A percentile compares a stretch with the other conserved stretches of the same genome.
Evolutionary conservation across 805 yeast genomes (phyloP).

Genomic region (Blastobotrys attinorum): DNA sequence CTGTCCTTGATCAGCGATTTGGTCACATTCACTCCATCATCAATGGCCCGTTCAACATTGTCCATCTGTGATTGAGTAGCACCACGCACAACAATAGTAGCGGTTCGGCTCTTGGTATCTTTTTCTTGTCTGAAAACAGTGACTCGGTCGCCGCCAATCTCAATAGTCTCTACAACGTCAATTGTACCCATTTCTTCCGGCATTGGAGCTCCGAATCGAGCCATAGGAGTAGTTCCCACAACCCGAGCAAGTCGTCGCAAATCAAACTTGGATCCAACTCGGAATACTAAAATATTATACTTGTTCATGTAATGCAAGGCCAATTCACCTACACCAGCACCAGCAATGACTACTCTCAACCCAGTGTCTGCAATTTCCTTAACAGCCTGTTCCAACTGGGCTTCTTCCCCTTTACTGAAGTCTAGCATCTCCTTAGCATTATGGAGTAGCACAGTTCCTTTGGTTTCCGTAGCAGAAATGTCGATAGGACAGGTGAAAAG

Average conservation of each 20-base stretch:
- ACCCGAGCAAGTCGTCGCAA: conserved; percentile 90
- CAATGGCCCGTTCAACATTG: conserved; percentile 94
- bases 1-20: conserved; percentile 82
- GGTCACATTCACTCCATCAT: conserved; percentile 89
- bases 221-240: conserved; percentile 94
- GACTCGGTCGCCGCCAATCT: conserved; percentile 96
- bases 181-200: conserved; percentile 89
- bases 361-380: conserved; percentile 80
- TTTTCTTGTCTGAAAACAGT: conserved; percentile 79
- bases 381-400: conserved; percentile 78
- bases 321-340: conserved; percentile 85
- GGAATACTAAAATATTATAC: conserved; percentile 73
- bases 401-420: conserved; percentile 93
- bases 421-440: conserved; percentile 96
- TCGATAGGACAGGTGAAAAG: conserved; percentile 92
- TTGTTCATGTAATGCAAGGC: conserved; percentile 90
- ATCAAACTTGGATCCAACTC: conserved; percentile 91
- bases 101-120: conserved; percentile 48
- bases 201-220: conserved; percentile 89
- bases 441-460: conserved; percentile 92
- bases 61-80: conserved; percentile 92
- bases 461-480: conserved; percentile 93
- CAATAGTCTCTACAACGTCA: conserved; percentile 82
- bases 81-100: conserved; percentile 91
- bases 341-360: conserved; percentile 85